Evolutionary conservation across 345 rosid genomes (phyloP).

Genomic region (Eucalyptus sp.): DNA sequence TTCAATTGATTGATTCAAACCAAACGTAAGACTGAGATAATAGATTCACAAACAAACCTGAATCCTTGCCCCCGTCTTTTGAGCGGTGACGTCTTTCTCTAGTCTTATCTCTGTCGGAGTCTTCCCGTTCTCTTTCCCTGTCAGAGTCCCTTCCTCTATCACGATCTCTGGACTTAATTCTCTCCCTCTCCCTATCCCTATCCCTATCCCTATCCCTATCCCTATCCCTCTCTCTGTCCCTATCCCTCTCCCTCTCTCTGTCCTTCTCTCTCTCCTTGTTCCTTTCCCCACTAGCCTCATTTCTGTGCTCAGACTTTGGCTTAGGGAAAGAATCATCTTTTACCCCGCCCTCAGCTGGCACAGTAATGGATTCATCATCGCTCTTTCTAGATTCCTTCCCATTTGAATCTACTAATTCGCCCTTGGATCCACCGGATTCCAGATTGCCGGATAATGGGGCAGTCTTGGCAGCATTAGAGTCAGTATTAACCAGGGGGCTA

Average conservation of each 20-base stretch:
- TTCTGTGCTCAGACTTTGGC: slow-evolving; percentile 42
- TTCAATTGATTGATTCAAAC: neutral
- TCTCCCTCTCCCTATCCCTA: slow-evolving; percentile 33
- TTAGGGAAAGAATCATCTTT: slow-evolving; percentile 33
- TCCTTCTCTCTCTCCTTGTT: slow-evolving; percentile 54
- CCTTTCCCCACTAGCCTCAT: slow-evolving; percentile 39
- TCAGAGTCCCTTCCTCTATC: slow-evolving; percentile 76
- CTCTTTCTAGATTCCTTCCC: slow-evolving; percentile 50
- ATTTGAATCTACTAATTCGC: slow-evolving; percentile 16
- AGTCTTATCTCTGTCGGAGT: slow-evolving; percentile 45
- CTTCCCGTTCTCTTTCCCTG: slow-evolving; percentile 63
- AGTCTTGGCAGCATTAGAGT: slow-evolving; percentile 20
- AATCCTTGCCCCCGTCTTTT: slow-evolving; percentile 63
- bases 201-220: neutral
- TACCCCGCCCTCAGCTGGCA: slow-evolving; percentile 24
- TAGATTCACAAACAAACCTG: slow-evolving; percentile 20
- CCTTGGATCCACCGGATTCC: slow-evolving; percentile 45
- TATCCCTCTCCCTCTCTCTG: neutral
- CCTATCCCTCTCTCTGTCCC: slow-evolving; percentile 56
- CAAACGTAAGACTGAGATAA: neutral
- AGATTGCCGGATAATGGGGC: slow-evolving; percentile 13
- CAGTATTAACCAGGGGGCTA: slow-evolving; percentile 26
- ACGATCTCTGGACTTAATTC: slow-evolving; percentile 39
- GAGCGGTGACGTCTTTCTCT: slow-evolving; percentile 62
- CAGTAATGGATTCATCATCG: slow-evolving; percentile 41